A percentile compares a stretch with the other conserved stretches of the same genome.
phyloP scores from a whole-genome alignment of 2,329 filamentous ascomycete genomes.

The Dactylellina sp. region DNA sequence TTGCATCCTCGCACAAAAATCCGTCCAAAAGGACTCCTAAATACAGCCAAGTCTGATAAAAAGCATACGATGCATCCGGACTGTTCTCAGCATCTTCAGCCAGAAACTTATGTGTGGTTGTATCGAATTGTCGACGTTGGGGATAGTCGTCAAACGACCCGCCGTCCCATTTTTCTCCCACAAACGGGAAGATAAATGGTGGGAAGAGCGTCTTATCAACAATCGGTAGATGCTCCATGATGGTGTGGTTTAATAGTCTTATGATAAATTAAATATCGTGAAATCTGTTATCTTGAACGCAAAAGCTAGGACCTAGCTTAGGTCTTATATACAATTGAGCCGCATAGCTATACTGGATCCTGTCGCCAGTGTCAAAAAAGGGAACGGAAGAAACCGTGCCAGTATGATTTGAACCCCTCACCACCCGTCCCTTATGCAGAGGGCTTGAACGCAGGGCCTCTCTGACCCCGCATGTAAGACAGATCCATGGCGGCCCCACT shows the following conservation, averaged over 20 bases:
- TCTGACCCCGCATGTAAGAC: constrained; percentile 46
- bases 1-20: constrained; percentile 39
- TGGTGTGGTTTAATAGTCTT: too few species aligned
- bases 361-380: not conserved
- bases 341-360: constrained; percentile 13
- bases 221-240: constrained; percentile 48
- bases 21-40: constrained; percentile 34
- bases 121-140: constrained; percentile 36
- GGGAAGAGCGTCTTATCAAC: constrained; percentile 28
- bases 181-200: constrained; percentile 18
- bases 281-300: not conserved
- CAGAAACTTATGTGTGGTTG: constrained; percentile 28
- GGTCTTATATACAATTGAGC: constrained; percentile 51
- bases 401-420: constrained; percentile 28
- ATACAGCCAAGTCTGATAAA: constrained; percentile 54
- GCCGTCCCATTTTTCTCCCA: constrained; percentile 53
- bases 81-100: constrained; percentile 33
- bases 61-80: constrained; percentile 42
- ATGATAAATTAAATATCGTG: too few species aligned
- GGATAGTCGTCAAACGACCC: constrained; percentile 47
- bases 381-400: not conserved
- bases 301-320: not conserved
- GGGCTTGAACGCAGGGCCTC: too few species aligned
- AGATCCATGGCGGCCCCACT: constrained; percentile 14
- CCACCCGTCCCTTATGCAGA: constrained; percentile 1